Conservation (phyloP, 1,284 basidiomycete genomes). For the Violaceomyces palustris region DNA sequence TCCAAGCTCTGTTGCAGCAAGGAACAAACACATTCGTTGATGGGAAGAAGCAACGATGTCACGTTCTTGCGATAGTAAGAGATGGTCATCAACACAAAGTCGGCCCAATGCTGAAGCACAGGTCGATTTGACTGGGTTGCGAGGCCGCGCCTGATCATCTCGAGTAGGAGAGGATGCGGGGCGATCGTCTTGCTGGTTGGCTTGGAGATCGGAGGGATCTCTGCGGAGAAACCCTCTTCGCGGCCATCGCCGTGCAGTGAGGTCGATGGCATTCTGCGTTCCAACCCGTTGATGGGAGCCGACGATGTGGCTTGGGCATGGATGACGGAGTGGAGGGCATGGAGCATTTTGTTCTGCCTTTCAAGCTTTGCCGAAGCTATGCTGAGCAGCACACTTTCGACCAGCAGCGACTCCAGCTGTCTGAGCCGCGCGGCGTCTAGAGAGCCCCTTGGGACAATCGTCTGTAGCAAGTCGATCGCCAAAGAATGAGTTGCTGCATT, state of each 20-base stretch:
- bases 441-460: slow-evolving; percentile 73
- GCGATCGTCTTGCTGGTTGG: too few species aligned
- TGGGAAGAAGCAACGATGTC: slow-evolving; percentile 65
- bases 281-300: too few species aligned
- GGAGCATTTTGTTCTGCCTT: slow-evolving; percentile 72
- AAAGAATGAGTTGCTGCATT: slow-evolving; percentile 61
- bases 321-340: slow-evolving; percentile 73
- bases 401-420: slow-evolving; percentile 60
- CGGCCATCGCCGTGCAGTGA: too few species aligned
- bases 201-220: not conserved
- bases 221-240: too few species aligned
- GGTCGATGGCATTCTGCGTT: too few species aligned
- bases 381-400: slow-evolving; percentile 70
- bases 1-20: slow-evolving; percentile 64
- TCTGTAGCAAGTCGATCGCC: slow-evolving; percentile 74
- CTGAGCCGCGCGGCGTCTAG: slow-evolving; percentile 62
- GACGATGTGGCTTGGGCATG: too few species aligned
- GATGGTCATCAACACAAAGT: slow-evolving; percentile 86
- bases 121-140: slow-evolving; percentile 66
- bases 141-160: slow-evolving; percentile 76
- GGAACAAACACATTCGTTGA: slow-evolving; percentile 74
- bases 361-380: slow-evolving; percentile 57
- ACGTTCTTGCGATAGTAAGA: slow-evolving; percentile 72
- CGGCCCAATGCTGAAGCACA: slow-evolving; percentile 88
- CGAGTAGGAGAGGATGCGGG: slow-evolving; percentile 63